Conservation (phyloP, 2,329 filamentous ascomycete species). For the Metarhizium rileyi region DNA sequence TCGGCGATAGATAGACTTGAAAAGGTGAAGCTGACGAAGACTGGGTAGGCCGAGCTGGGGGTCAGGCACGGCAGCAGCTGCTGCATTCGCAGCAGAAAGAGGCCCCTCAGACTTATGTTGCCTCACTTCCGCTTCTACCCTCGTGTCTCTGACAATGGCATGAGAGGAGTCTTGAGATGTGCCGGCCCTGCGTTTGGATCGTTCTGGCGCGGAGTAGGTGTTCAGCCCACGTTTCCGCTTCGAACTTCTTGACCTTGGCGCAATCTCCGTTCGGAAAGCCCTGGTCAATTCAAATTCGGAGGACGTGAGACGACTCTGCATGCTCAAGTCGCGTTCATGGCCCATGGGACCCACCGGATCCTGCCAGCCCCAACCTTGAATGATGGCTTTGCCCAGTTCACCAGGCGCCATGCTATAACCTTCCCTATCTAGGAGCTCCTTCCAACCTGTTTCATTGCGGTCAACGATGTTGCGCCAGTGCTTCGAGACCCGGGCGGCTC, state of each 20-base stretch:
- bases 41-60: conserved; percentile 70
- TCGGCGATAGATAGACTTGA: conserved; percentile 90
- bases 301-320: conserved; percentile 40
- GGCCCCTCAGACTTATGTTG: conserved; percentile 66
- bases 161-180: conserved; percentile 31
- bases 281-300: conserved; percentile 43
- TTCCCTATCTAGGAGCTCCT: conserved; percentile 77
- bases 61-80: conserved; percentile 72
- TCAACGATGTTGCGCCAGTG: conserved; percentile 88
- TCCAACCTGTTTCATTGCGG: conserved; percentile 92
- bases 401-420: conserved; percentile 70
- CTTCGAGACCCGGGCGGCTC: conserved; percentile 85
- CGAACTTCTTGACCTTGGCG: conserved; percentile 35
- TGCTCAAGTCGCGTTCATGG: conserved; percentile 71
- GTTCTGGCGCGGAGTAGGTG: conserved; percentile 34
- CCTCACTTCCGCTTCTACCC: conserved; percentile 28
- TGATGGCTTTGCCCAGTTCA: conserved; percentile 77
- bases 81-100: conserved; percentile 75
- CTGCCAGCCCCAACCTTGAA: conserved; percentile 96
- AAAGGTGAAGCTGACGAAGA: conserved; percentile 78
- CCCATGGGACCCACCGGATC: conserved; percentile 67
- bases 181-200: conserved; percentile 42
- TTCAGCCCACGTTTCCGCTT: conserved; percentile 47
- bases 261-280: conserved; percentile 29
- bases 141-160: conserved; percentile 32